These are phyloP conservation scores for Periconia macrospinosa DNA, from an alignment of 2,329 filamentous ascomycete species.

Conservation along the genomic window DNA sequence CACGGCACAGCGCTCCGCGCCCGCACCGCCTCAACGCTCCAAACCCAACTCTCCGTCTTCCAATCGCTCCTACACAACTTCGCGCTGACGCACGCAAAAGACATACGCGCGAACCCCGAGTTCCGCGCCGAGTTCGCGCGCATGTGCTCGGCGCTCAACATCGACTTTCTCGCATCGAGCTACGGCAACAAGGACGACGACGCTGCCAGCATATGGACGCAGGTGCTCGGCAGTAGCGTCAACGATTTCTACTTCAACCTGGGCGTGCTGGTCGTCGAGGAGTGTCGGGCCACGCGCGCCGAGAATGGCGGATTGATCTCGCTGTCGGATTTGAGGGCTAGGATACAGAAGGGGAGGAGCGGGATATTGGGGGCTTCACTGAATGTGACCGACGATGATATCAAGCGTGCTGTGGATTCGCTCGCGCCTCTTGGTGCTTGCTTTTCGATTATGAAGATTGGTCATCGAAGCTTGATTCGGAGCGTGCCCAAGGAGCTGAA, in stretches of 20 bases:
- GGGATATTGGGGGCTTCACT: slow-evolving; percentile 74
- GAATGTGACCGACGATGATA: slow-evolving; percentile 82
- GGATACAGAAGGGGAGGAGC: slow-evolving; percentile 67
- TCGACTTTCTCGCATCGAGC: slow-evolving; percentile 77
- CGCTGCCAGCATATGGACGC: slow-evolving; percentile 80
- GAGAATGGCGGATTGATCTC: slow-evolving; percentile 94
- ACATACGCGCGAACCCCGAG: slow-evolving; percentile 91
- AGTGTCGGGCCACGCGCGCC: slow-evolving; percentile 80
- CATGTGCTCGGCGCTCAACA: slow-evolving; percentile 96
- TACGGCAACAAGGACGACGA: slow-evolving; percentile 52
- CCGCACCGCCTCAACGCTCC: slow-evolving; percentile 80
- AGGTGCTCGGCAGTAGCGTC: slow-evolving; percentile 85
- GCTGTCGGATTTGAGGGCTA: slow-evolving; percentile 76
- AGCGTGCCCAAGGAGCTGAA: slow-evolving; percentile 95
- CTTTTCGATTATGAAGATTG: slow-evolving; percentile 82
- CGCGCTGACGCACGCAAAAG: slow-evolving; percentile 88
- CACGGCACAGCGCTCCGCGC: slow-evolving; percentile 87
- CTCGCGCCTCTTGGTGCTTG: slow-evolving; percentile 85
- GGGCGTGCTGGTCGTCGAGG: slow-evolving; percentile 91
- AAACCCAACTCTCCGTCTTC: slow-evolving; percentile 94
- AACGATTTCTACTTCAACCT: slow-evolving; percentile 99
- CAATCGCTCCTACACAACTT: slow-evolving; percentile 94
- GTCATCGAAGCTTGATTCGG: slow-evolving; percentile 82
- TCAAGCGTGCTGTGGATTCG: slow-evolving; percentile 84
- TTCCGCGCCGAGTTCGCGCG: slow-evolving; percentile 97